Evolutionary conservation across 208 protist species (phyloP).

Genomic region (Wallacemonas sp.): DNA sequence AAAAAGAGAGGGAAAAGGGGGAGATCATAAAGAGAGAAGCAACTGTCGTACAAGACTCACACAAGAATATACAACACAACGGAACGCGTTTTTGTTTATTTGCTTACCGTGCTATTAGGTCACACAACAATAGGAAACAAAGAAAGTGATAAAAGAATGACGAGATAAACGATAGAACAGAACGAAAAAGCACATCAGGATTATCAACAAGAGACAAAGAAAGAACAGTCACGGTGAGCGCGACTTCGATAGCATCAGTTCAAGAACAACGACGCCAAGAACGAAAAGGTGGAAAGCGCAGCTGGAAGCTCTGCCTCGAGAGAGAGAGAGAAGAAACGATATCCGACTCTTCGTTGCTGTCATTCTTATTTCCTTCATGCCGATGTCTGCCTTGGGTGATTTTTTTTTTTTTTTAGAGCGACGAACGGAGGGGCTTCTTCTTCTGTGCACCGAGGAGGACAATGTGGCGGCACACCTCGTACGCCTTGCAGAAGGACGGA

Average conservation of each 20-base stretch:
- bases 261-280: too few relatives aligned
- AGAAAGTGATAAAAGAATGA: neutral
- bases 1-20: neutral
- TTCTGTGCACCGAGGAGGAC: slow-evolving; percentile 48
- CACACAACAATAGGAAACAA: slow-evolving; percentile 11
- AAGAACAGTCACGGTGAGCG: too few relatives aligned
- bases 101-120: neutral
- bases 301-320: too few relatives aligned
- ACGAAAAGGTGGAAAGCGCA: too few relatives aligned
- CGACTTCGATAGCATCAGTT: too few relatives aligned
- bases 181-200: slow-evolving; percentile 23
- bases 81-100: too few relatives aligned
- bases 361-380: neutral
- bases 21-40: neutral
- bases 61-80: too few relatives aligned
- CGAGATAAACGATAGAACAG: slow-evolving; percentile 15
- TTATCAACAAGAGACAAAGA: neutral
- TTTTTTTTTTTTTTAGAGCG: slow-evolving; percentile 5
- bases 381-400: neutral
- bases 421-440: slow-evolving; percentile 18
- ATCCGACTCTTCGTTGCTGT: too few relatives aligned
- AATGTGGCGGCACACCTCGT: slow-evolving; percentile 76
- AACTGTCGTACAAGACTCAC: neutral
- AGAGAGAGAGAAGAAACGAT: too few relatives aligned
- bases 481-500: slow-evolving; percentile 81